Evolutionary conservation across 192 early-diverging fungal species (phyloP).

Genomic region (Geranomyces michiganensis): DNA sequence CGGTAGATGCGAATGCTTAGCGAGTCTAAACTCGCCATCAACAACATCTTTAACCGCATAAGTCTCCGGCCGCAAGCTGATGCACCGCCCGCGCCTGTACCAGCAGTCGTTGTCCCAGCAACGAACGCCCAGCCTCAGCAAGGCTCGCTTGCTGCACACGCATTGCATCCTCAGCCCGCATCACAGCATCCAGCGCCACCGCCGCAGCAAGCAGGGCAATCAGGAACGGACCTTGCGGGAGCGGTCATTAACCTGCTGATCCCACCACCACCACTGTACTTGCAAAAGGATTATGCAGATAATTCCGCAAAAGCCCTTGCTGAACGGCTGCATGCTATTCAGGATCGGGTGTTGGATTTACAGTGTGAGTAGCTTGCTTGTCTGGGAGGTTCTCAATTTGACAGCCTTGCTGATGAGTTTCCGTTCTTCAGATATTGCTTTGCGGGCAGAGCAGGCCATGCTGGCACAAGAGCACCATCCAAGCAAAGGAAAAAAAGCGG

Average conservation of each 20-base stretch:
- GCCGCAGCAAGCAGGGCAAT: conserved; percentile 15
- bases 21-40: conserved; percentile 64
- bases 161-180: not conserved
- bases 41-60: conserved; percentile 60
- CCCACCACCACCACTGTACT: conserved; percentile 4
- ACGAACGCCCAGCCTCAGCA: not conserved
- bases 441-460: conserved; percentile 47
- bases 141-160: conserved; percentile 10
- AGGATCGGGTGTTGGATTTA: conserved; percentile 55
- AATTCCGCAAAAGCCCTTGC: conserved; percentile 40
- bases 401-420: not conserved
- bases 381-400: not conserved
- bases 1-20: conserved; percentile 56
- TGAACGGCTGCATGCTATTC: conserved; percentile 60
- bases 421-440: conserved; percentile 37
- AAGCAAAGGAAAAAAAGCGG: conserved; percentile 8
- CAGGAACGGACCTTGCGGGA: not conserved
- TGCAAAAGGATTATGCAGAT: conserved; percentile 29
- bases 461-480: conserved; percentile 20
- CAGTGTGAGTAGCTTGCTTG: conserved; percentile 38
- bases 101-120: not conserved
- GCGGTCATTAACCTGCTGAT: not conserved
- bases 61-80: conserved; percentile 11
- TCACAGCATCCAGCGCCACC: conserved; percentile 3
- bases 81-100: not conserved